Conservation (phyloP, 129 eudicot genomes). For the Glebionis coronaria region DNA sequence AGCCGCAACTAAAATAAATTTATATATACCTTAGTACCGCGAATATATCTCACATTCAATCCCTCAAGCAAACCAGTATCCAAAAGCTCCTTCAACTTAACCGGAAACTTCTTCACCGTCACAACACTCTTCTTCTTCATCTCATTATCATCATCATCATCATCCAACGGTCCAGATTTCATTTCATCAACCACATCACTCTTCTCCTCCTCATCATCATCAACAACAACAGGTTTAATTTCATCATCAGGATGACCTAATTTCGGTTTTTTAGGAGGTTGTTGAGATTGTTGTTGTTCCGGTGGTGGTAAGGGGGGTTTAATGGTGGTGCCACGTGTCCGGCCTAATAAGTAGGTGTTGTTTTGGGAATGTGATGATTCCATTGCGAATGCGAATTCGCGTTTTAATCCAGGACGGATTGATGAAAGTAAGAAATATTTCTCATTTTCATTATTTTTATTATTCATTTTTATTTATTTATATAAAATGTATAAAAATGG, state of each 20-base stretch:
- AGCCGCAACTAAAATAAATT: too few relatives aligned
- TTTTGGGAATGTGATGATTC: conserved; percentile 47
- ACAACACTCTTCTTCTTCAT: conserved; percentile 36
- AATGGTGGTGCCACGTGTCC: conserved; percentile 33
- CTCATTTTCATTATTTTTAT: conserved; percentile 33
- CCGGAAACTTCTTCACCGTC: conserved; percentile 38
- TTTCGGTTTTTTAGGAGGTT: conserved; percentile 29
- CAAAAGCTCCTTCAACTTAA: conserved; percentile 64
- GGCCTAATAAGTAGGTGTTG: neutral
- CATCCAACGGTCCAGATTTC: conserved; percentile 23
- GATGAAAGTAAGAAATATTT: conserved; percentile 41
- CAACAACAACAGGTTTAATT: conserved; percentile 4
- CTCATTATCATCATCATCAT: conserved; percentile 22
- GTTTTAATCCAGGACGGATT: conserved; percentile 44
- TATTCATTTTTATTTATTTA: conserved; percentile 30
- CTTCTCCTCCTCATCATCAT: conserved; percentile 31
- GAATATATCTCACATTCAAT: conserved; percentile 51
- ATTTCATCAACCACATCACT: conserved; percentile 35
- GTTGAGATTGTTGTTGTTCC: too few relatives aligned
- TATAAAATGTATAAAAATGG: conserved; percentile 16
- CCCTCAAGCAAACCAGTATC: conserved; percentile 86
- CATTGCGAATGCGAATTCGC: conserved; percentile 52
- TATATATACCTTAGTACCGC: conserved; percentile 54
- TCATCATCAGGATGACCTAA: conserved; percentile 16
- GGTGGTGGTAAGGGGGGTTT: too few relatives aligned